Conservation (phyloP, 148 eudicot species). For the Silene conica region DNA sequence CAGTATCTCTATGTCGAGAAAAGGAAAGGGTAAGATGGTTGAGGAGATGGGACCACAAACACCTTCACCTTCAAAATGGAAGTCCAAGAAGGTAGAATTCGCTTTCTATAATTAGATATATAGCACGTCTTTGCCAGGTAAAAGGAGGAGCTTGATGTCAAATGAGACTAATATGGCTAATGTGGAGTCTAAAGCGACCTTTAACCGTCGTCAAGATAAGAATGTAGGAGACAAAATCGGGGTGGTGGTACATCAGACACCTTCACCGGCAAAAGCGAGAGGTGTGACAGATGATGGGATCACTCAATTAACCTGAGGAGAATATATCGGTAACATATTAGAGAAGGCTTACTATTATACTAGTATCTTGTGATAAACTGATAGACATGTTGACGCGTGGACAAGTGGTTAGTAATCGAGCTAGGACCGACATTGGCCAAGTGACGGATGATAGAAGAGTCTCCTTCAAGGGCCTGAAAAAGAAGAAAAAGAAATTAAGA, state of each 20-base stretch:
- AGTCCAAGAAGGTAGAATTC: background rate
- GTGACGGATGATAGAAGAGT: background rate
- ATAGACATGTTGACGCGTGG: background rate
- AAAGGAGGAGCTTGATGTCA: background rate
- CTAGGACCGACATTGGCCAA: background rate
- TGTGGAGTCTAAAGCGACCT: background rate
- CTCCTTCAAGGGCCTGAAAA: background rate
- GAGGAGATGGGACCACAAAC: constrained; percentile 17
- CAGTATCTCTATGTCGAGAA: background rate
- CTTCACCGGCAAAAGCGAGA: constrained; percentile 2
- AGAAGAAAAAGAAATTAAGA: background rate
- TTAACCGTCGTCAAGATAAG: background rate
- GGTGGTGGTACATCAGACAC: constrained; percentile 15
- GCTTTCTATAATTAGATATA: background rate
- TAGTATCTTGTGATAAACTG: constrained; percentile 6
- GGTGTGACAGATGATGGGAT: background rate
- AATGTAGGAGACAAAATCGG: background rate
- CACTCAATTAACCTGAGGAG: background rate
- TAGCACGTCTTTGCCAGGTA: background rate
- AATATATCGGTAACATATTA: background rate
- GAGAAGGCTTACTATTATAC: constrained; percentile 18
- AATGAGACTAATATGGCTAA: background rate
- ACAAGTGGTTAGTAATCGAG: background rate
- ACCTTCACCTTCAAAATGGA: constrained; percentile 6
- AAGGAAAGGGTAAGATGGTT: constrained; percentile 1